Conservation (phyloP, 257 asterid genomes). For the Eucommia ulmoides region DNA sequence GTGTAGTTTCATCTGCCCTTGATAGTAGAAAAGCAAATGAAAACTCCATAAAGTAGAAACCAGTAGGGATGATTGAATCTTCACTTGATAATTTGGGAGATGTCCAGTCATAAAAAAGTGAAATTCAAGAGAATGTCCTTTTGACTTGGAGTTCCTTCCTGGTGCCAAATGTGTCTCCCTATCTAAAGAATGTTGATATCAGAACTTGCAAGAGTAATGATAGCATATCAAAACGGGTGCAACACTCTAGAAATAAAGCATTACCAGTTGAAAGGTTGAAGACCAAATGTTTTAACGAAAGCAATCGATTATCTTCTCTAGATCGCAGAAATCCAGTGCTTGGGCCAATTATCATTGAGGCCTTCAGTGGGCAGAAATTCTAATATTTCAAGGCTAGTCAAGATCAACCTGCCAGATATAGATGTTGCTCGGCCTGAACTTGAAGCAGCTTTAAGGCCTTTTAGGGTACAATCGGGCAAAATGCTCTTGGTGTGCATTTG, state of each 20-base stretch:
- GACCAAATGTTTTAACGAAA: conserved; percentile 16
- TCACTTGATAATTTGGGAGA: conserved; percentile 16
- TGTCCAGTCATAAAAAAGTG: conserved; percentile 22
- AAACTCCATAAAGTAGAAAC: conserved; percentile 36
- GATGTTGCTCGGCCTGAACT: conserved; percentile 83
- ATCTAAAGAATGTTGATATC: not conserved
- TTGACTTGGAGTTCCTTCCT: not conserved
- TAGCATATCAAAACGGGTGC: no score
- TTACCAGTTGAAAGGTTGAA: conserved; percentile 26
- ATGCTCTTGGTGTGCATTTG: conserved; percentile 70
- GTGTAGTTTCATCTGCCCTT: conserved; percentile 33
- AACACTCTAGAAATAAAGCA: conserved; percentile 3
- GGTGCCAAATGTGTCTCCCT: not conserved
- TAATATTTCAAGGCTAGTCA: conserved; percentile 48
- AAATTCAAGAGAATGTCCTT: conserved; percentile 22
- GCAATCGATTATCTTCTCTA: conserved; percentile 23
- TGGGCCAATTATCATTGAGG: conserved; percentile 30
- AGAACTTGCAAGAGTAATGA: no score
- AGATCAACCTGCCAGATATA: conserved; percentile 73
- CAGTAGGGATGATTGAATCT: conserved; percentile 13
- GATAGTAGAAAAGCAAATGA: conserved; percentile 27
- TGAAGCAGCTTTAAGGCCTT: conserved; percentile 53
- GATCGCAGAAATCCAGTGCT: conserved; percentile 26
- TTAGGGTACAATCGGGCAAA: conserved; percentile 53
- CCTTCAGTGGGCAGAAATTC: conserved; percentile 56